A percentile compares a stretch with the other conserved stretches of the same genome.
Evolutionary conservation across 2,329 filamentous ascomycete species (phyloP).

Genomic region (Teratosphaeria destructans): DNA sequence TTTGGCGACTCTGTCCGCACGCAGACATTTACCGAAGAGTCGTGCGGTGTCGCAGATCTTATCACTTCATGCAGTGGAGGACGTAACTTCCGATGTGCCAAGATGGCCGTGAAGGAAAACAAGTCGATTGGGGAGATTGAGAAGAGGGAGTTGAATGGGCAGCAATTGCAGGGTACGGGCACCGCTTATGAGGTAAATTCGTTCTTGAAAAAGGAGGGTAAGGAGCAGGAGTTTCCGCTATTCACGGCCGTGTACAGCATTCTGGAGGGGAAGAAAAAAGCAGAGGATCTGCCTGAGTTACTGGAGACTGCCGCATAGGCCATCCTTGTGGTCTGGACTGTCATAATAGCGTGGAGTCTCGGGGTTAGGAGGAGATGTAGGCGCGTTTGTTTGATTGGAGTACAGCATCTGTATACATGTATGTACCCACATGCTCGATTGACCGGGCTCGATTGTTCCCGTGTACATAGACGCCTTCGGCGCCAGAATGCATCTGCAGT

Average conservation of each 20-base stretch:
- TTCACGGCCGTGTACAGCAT: constrained; percentile 84
- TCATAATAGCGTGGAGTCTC: background rate
- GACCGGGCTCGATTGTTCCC: background rate
- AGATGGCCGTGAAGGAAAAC: constrained; percentile 70
- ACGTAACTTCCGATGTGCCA: constrained; percentile 88
- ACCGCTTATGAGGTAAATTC: constrained; percentile 86
- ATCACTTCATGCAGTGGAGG: constrained; percentile 91
- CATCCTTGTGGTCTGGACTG: background rate
- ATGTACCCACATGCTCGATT: background rate
- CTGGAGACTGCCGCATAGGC: constrained; percentile 2
- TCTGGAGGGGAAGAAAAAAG: constrained; percentile 62
- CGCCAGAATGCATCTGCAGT: background rate
- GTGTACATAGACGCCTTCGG: background rate
- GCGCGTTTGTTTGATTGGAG: background rate
- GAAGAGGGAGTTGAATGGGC: constrained; percentile 80
- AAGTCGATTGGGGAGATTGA: constrained; percentile 81
- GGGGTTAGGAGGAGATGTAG: background rate
- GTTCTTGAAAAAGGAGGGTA: constrained; percentile 68
- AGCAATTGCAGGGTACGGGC: constrained; percentile 89
- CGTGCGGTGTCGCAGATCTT: constrained; percentile 85
- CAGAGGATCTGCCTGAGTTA: constrained; percentile 70
- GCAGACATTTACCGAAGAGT: constrained; percentile 92
- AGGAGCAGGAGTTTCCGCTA: constrained; percentile 77
- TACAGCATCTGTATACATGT: background rate
- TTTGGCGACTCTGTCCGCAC: constrained; percentile 73